Percentiles rank a stretch among this genome's conserved stretches.
phyloP scores from a whole-genome alignment of 169 alveolate species.

The Cryptosporidium andersoni region DNA sequence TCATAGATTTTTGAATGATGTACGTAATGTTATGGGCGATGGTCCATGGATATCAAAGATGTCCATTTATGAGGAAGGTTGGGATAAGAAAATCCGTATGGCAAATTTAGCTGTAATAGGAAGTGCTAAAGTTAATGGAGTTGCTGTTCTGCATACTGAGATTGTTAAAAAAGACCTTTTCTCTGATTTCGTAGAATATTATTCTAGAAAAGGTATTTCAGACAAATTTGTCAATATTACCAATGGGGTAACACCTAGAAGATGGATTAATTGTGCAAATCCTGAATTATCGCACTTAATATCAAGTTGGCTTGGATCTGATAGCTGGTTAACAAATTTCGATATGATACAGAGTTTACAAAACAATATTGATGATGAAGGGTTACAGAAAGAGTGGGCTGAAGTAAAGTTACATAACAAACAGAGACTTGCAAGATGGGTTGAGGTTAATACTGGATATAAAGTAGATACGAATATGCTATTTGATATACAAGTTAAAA shows the following conservation, averaged over 20 bases:
- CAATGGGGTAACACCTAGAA: slow-evolving; percentile 96
- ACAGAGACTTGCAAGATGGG: slow-evolving; percentile 82
- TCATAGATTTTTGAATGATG: slow-evolving; percentile 86
- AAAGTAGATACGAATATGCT: slow-evolving; percentile 81
- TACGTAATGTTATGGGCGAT: slow-evolving; percentile 76
- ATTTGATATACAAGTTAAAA: slow-evolving; percentile 91
- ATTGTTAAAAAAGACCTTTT: slow-evolving; percentile 84
- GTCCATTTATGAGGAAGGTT: slow-evolving; percentile 90
- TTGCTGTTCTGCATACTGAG: slow-evolving; percentile 92
- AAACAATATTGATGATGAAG: slow-evolving; percentile 76
- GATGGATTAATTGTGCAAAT: slow-evolving; percentile 92
- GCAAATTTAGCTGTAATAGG: slow-evolving; percentile 91
- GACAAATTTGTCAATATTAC: slow-evolving; percentile 90
- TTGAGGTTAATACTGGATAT: slow-evolving; percentile 79
- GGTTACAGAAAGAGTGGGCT: slow-evolving; percentile 82
- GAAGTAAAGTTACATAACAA: slow-evolving; percentile 83
- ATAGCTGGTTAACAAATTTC: slow-evolving; percentile 87
- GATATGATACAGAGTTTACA: slow-evolving; percentile 80
- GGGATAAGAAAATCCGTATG: slow-evolving; percentile 90
- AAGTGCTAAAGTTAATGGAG: slow-evolving; percentile 92
- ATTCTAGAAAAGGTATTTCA: slow-evolving; percentile 77
- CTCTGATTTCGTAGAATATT: slow-evolving; percentile 87
- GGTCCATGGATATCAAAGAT: slow-evolving; percentile 79
- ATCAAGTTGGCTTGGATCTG: slow-evolving; percentile 85
- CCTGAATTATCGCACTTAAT: slow-evolving; percentile 87